Evolutionary conservation across 2,329 filamentous ascomycete species (phyloP).

Genomic region (Talaromyces sp.): DNA sequence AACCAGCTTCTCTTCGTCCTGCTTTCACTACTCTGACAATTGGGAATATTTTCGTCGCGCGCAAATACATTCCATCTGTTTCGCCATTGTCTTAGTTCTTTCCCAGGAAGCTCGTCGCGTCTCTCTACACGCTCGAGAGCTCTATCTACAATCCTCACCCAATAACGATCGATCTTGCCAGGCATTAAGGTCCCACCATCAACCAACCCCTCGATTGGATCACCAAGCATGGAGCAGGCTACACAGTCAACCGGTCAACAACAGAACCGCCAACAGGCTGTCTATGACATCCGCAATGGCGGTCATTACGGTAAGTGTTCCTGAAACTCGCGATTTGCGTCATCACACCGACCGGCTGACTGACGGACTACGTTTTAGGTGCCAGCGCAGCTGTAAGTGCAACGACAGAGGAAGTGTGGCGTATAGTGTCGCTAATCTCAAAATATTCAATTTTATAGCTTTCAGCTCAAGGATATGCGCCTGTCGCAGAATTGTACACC

Average conservation of each 20-base stretch:
- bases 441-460: slow-evolving; percentile 52
- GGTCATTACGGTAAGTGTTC: slow-evolving; percentile 67
- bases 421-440: slow-evolving; percentile 20
- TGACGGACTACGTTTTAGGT: slow-evolving; percentile 40
- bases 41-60: not conserved
- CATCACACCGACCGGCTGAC: not conserved
- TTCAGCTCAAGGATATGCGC: slow-evolving; percentile 78
- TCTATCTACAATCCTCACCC: slow-evolving; percentile 4
- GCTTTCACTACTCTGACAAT: not conserved
- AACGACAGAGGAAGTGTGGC: not conserved
- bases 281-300: slow-evolving; percentile 68
- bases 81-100: not conserved
- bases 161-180: slow-evolving; percentile 8
- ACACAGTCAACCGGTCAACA: slow-evolving; percentile 54
- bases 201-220: slow-evolving; percentile 10
- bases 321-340: slow-evolving; percentile 10
- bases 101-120: not conserved
- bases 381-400: slow-evolving; percentile 62
- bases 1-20: not conserved
- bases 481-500: slow-evolving; percentile 84
- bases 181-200: slow-evolving; percentile 9
- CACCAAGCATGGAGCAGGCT: slow-evolving; percentile 50
- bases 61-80: not conserved
- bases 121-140: not conserved
- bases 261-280: slow-evolving; percentile 55